These are phyloP conservation scores for Aspergillus sp. DNA, from an alignment of 2,329 filamentous ascomycete species.

Conservation along the genomic window DNA sequence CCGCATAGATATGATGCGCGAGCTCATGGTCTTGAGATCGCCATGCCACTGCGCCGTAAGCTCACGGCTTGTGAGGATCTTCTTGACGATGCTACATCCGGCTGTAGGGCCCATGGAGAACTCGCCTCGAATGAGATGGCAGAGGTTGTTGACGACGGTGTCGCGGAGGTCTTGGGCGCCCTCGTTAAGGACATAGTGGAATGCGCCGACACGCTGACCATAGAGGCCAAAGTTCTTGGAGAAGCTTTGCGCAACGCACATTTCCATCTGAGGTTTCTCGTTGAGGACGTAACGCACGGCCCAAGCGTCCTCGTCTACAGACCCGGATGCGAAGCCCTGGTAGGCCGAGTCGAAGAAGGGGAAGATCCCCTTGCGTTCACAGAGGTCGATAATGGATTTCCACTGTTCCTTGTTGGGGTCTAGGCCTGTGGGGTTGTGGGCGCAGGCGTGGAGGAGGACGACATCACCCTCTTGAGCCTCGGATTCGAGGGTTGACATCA, in stretches of 20 bases:
- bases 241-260: conserved; percentile 59
- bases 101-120: conserved; percentile 68
- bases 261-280: conserved; percentile 68
- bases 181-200: conserved; percentile 61
- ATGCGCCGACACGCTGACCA: conserved; percentile 90
- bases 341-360: conserved; percentile 98
- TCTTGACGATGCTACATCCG: conserved; percentile 80
- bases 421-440: conserved; percentile 96
- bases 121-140: conserved; percentile 41
- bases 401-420: conserved; percentile 92
- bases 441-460: conserved; percentile 89
- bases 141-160: conserved; percentile 38
- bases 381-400: conserved; percentile 77
- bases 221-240: conserved; percentile 77
- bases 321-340: conserved; percentile 93
- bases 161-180: conserved; percentile 29
- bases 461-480: conserved; percentile 78
- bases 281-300: conserved; percentile 89
- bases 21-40: conserved; percentile 86
- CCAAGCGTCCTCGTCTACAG: conserved; percentile 79
- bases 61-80: conserved; percentile 72
- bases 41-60: conserved; percentile 88
- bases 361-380: conserved; percentile 80
- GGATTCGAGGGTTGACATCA: conserved; percentile 84
- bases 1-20: conserved; percentile 90